Base-by-base conservation (phyloP, 768 basidiomycete genomes). In the Suillus clintonianus region DNA sequence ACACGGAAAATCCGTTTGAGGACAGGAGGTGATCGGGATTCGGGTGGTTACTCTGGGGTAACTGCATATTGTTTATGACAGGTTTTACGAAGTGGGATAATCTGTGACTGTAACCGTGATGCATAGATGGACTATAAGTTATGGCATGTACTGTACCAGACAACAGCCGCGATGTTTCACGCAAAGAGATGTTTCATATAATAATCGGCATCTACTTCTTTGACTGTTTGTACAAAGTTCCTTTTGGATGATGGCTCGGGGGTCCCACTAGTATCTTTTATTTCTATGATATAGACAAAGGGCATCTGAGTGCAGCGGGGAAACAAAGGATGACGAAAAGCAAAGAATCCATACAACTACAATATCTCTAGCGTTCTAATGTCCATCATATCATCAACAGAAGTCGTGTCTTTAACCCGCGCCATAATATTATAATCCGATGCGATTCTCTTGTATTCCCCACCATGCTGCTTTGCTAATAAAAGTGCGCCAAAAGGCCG, bases 1-100 rank as follows among this genome's bases (percentile, higher is more conserved):
- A 89, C 72, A 82, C 84, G 4, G 89, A 90, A 81, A 90, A 86
- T 68, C 90, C 90, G 41, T 92, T 92, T 64, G 89, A 91, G 62
- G 88, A 90, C 43, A 65, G 37, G 22, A 37, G 7, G 24, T 70
- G 59, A 74, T 54, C 15, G 17, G 54, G 45, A 39, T 14, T 53
- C 5, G 13, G n/a, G 34, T 36, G 14, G 34, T 4, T 15, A 14
- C 4, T 15, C 3, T 55, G 54, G 54, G 22, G 8, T 36, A 15
- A 55, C n/a, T n/a, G n/a, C n/a, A n/a, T n/a, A n/a, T n/a, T n/a
- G n/a, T n/a, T n/a, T n/a, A n/a, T n/a, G n/a, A n/a, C n/a, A n/a
- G n/a, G n/a, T n/a, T n/a, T n/a, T n/a, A n/a, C 22, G 8, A 34
- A 37, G 22, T 13, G 22, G 34, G n/a, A 55, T 55, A n/a, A 13